Evolutionary conservation across 139 green algal species (phyloP).

Genomic region (Chlamydomonas applanata): DNA sequence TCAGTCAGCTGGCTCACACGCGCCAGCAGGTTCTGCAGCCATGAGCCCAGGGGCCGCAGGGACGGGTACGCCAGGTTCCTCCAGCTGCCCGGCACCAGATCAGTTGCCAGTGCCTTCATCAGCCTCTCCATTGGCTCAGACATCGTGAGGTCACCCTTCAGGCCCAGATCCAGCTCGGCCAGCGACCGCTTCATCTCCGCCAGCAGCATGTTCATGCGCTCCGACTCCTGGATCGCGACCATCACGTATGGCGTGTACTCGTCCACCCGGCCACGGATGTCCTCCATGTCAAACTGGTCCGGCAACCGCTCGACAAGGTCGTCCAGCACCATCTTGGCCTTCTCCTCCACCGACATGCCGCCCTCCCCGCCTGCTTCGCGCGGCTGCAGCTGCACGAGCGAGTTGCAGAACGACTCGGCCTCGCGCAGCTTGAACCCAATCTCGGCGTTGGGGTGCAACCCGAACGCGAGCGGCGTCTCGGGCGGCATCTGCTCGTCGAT

Average conservation of each 20-base stretch:
- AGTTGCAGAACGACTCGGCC: conserved; percentile 76
- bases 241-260: conserved; percentile 85
- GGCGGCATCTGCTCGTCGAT: conserved; percentile 77
- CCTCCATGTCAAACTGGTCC: conserved; percentile 65
- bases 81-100: conserved; percentile 75
- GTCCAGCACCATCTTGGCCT: conserved; percentile 84
- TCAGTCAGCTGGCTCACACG: conserved; percentile 80
- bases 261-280: conserved; percentile 77
- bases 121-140: conserved; percentile 84
- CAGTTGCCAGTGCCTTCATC: conserved; percentile 68
- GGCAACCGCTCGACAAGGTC: conserved; percentile 80
- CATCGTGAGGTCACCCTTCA: conserved; percentile 92
- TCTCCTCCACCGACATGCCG: conserved; percentile 74
- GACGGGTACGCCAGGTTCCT: conserved; percentile 76
- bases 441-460: conserved; percentile 91
- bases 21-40: conserved; percentile 73
- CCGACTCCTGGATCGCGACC: conserved; percentile 88
- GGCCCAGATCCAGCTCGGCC: conserved; percentile 87
- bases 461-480: conserved; percentile 82
- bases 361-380: conserved; percentile 63
- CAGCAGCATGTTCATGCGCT: conserved; percentile 89
- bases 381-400: conserved; percentile 71
- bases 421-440: conserved; percentile 90
- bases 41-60: conserved; percentile 70
- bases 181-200: conserved; percentile 76